Evolutionary conservation across 345 rosid species (phyloP).

Genomic region (Dimocarpus longan): DNA sequence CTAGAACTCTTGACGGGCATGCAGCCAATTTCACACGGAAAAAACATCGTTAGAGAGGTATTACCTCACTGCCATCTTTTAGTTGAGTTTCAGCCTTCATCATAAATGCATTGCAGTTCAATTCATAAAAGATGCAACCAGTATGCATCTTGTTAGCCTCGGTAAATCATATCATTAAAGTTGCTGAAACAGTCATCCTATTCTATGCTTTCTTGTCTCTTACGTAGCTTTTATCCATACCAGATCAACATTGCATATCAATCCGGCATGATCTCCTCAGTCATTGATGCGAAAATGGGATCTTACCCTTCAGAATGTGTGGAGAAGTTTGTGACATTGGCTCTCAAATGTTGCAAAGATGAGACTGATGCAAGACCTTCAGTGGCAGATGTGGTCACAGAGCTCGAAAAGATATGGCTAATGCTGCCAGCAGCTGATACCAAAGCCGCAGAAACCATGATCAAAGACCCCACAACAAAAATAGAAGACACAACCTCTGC

Average conservation of each 20-base stretch:
- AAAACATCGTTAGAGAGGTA: slow-evolving; percentile 97
- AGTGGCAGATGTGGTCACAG: slow-evolving; percentile 86
- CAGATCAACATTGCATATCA: slow-evolving; percentile 75
- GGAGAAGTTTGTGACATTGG: slow-evolving; percentile 74
- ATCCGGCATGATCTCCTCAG: slow-evolving; percentile 74
- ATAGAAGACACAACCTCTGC: slow-evolving; percentile 28
- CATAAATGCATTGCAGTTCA: neutral
- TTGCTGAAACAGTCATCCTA: neutral
- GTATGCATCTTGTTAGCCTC: neutral
- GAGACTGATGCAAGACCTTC: slow-evolving; percentile 84
- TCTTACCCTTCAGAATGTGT: slow-evolving; percentile 85
- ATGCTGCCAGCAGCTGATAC: slow-evolving; percentile 59
- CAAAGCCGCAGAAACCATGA: slow-evolving; percentile 18
- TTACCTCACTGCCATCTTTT: slow-evolving; percentile 12
- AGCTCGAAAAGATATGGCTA: slow-evolving; percentile 71
- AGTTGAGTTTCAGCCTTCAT: neutral
- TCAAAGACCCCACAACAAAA: slow-evolving; percentile 20
- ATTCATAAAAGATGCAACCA: neutral
- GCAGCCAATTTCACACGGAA: slow-evolving; percentile 94
- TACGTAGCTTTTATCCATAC: neutral
- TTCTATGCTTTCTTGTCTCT: neutral
- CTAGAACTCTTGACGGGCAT: slow-evolving; percentile 90
- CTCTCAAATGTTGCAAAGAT: slow-evolving; percentile 71
- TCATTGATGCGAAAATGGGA: slow-evolving; percentile 84
- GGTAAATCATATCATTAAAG: neutral